These are phyloP conservation scores for Syncephalastrum sp. DNA, from an alignment of 371 early-diverging fungal genomes.

Conservation along the genomic window DNA sequence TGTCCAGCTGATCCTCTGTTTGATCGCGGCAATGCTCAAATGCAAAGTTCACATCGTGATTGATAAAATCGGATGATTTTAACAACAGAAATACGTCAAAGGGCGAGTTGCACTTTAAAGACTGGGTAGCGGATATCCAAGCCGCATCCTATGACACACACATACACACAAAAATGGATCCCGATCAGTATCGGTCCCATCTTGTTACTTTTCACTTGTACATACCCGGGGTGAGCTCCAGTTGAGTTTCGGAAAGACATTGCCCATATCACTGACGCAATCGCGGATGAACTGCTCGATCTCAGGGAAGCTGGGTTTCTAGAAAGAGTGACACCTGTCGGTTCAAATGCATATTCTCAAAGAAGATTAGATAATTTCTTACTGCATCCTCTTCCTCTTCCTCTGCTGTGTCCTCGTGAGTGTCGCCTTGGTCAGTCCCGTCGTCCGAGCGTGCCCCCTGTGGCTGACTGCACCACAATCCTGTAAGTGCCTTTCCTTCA, in stretches of 20 bases:
- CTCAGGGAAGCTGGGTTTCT: conserved; percentile 59
- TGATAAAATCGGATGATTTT: conserved; percentile 88
- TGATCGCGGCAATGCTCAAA: conserved; percentile 58
- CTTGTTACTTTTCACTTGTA: not conserved
- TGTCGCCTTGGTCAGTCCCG: conserved; percentile 26
- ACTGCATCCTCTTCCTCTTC: conserved; percentile 21
- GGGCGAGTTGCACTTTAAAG: conserved; percentile 72
- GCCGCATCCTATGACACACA: conserved; percentile 69
- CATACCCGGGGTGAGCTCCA: conserved; percentile 89
- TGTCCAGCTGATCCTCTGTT: conserved; percentile 1
- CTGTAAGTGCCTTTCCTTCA: not conserved
- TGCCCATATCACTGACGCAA: conserved; percentile 72
- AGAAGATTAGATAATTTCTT: not conserved
- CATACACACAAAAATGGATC: too few species aligned
- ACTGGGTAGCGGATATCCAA: conserved; percentile 83
- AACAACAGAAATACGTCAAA: conserved; percentile 84
- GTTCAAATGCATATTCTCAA: not conserved
- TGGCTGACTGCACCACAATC: conserved; percentile 27
- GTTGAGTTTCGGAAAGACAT: conserved; percentile 89
- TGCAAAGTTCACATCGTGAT: conserved; percentile 82
- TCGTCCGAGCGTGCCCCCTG: conserved; percentile 44
- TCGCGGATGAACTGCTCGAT: conserved; percentile 60
- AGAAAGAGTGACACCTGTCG: not conserved
- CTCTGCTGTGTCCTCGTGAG: conserved; percentile 43
- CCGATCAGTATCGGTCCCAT: not conserved